Conservation (phyloP, 805 yeast genomes). For the Barnettozyma vustinii region DNA sequence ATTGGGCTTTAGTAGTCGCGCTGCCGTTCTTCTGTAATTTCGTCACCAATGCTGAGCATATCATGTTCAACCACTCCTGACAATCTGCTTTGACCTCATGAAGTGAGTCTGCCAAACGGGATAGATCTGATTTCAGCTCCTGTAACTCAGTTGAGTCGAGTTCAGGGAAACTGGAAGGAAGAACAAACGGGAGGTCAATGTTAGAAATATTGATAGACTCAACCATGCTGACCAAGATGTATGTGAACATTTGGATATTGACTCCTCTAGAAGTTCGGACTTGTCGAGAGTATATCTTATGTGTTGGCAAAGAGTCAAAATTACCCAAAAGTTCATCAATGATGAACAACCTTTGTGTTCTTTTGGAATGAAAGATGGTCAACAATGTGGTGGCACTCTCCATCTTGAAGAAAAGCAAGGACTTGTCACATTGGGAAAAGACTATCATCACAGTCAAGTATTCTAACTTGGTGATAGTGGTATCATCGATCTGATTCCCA, state of each 20-base stretch:
- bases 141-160: slow-evolving; percentile 10
- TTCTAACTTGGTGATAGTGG: slow-evolving; percentile 51
- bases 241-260: slow-evolving; percentile 44
- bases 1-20: slow-evolving; percentile 27
- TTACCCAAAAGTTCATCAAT: slow-evolving; percentile 53
- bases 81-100: slow-evolving; percentile 5
- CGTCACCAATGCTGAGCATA: slow-evolving; percentile 16
- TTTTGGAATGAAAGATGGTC: slow-evolving; percentile 24
- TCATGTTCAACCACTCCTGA: slow-evolving; percentile 5
- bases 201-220: slow-evolving; percentile 31
- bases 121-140: slow-evolving; percentile 13
- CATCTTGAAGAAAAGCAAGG: slow-evolving; percentile 19
- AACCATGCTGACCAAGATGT: slow-evolving; percentile 39
- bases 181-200: slow-evolving; percentile 13
- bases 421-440: slow-evolving; percentile 25
- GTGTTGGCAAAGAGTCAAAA: slow-evolving; percentile 43
- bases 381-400: slow-evolving; percentile 16
- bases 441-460: slow-evolving; percentile 41
- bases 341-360: slow-evolving; percentile 54
- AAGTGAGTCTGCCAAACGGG: slow-evolving; percentile 2
- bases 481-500: slow-evolving; percentile 38
- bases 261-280: slow-evolving; percentile 39
- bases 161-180: slow-evolving; percentile 6
- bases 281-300: slow-evolving; percentile 39
- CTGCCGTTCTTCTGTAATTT: slow-evolving; percentile 30